A percentile compares a stretch with the other conserved stretches of the same genome.
Evolutionary conservation across 805 yeast species (phyloP).

Genomic region (Debaryomyces castellii): DNA sequence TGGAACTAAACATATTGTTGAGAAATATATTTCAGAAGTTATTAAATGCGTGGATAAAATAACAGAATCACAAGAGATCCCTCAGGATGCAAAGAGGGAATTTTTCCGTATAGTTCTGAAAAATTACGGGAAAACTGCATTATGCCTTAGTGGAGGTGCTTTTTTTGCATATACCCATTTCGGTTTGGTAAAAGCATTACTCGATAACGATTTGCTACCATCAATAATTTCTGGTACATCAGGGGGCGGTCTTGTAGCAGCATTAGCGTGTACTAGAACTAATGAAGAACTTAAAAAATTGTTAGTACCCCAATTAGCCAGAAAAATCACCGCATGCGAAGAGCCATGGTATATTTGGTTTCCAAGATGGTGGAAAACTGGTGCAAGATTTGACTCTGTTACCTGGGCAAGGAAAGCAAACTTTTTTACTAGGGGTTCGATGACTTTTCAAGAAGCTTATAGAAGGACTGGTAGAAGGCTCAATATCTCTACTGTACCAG

Average conservation of each 20-base stretch:
- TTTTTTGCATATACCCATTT: conserved; percentile 75
- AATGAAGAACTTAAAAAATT: conserved; percentile 60
- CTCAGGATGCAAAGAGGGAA: conserved; percentile 41
- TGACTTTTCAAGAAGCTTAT: conserved; percentile 70
- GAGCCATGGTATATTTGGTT: conserved; percentile 61
- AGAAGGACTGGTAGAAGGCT: conserved; percentile 67
- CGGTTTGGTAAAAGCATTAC: conserved; percentile 69
- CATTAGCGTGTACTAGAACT: conserved; percentile 66
- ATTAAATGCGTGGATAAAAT: conserved; percentile 46
- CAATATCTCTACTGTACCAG: conserved; percentile 77
- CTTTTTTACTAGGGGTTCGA: conserved; percentile 73
- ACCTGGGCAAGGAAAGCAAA: conserved; percentile 69
- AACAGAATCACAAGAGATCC: conserved; percentile 34
- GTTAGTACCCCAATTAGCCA: conserved; percentile 60
- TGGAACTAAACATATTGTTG: conserved; percentile 67
- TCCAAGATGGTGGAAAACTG: conserved; percentile 67
- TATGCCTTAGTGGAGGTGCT: conserved; percentile 78
- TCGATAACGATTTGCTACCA: conserved; percentile 68
- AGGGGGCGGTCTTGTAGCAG: conserved; percentile 80
- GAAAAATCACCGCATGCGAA: conserved; percentile 67
- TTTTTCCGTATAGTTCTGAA: conserved; percentile 59
- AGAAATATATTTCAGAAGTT: conserved; percentile 54
- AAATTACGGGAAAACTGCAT: conserved; percentile 70
- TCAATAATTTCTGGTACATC: conserved; percentile 73
- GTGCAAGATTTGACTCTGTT: conserved; percentile 74